These are phyloP conservation scores for Ceratocystis harringtonii DNA, from an alignment of 2,329 filamentous ascomycete species.

Conservation along the genomic window DNA sequence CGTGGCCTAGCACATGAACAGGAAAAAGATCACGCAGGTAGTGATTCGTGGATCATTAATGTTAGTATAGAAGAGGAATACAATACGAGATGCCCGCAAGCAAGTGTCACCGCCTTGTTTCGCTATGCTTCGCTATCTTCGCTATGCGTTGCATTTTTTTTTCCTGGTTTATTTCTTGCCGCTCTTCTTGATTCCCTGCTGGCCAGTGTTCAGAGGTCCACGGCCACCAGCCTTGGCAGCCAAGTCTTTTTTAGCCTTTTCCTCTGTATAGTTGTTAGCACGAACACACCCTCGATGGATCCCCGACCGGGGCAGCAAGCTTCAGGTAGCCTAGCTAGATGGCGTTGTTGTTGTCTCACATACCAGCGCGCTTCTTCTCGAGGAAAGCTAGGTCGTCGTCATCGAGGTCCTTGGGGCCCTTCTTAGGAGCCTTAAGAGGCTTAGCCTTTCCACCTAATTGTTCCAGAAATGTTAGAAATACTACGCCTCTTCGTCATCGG, in stretches of 20 bases:
- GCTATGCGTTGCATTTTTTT: background rate
- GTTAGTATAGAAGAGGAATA: background rate
- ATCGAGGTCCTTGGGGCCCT: slow-evolving; percentile 65
- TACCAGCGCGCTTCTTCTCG: slow-evolving; percentile 74
- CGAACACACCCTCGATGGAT: background rate
- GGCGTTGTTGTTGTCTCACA: slow-evolving; percentile 9
- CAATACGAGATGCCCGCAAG: background rate
- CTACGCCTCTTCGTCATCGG: background rate
- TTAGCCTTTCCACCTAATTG: slow-evolving; percentile 61
- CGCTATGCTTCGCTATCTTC: background rate
- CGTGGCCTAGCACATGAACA: too few relatives aligned
- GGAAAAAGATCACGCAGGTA: too few relatives aligned
- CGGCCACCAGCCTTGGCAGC: slow-evolving; percentile 72
- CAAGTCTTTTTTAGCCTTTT: slow-evolving; percentile 73
- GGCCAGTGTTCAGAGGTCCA: slow-evolving; percentile 70
- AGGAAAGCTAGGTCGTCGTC: slow-evolving; percentile 74
- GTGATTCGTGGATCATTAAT: too few relatives aligned
- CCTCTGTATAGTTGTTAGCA: slow-evolving; percentile 36
- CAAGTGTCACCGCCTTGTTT: background rate
- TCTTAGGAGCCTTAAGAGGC: slow-evolving; percentile 81
- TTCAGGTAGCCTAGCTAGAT: background rate
- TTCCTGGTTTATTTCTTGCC: slow-evolving; percentile 65
- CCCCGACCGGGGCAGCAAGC: background rate
- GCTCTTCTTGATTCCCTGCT: slow-evolving; percentile 92
- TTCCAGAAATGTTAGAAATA: slow-evolving; percentile 1